A percentile compares a stretch with the other conserved stretches of the same genome.
phyloP scores from a whole-genome alignment of 257 asterid genomes.

The Linderniella brevidens region DNA sequence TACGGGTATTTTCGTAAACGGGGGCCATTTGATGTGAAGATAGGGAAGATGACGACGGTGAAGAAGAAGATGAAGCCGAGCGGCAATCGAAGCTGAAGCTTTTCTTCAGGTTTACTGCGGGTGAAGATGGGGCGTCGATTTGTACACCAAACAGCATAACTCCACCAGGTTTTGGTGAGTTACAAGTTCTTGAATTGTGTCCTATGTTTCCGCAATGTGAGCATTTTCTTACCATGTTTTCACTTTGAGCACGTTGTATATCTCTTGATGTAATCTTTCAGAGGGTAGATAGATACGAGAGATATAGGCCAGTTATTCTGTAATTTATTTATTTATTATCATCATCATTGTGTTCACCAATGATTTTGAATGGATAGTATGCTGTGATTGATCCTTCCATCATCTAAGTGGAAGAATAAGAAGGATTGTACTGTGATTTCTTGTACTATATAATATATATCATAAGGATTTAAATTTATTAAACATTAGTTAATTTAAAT shows the following conservation, averaged over 20 bases:
- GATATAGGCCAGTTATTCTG: no score
- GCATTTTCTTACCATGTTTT: conserved; percentile 47
- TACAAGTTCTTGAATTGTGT: conserved; percentile 52
- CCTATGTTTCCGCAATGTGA: conserved; percentile 53
- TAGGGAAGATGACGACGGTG: conserved; percentile 5
- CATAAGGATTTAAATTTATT: no score
- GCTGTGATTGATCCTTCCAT: no score
- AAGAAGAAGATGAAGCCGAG: conserved; percentile 2
- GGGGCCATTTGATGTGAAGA: conserved; percentile 16
- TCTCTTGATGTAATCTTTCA: not conserved
- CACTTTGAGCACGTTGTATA: not conserved
- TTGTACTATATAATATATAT: no score
- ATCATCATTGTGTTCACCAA: no score
- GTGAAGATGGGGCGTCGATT: conserved; percentile 15
- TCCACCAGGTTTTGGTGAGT: conserved; percentile 12
- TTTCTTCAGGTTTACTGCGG: conserved; percentile 23
- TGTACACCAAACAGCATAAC: conserved; percentile 45
- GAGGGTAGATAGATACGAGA: not conserved
- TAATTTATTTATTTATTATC: no score
- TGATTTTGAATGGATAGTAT: no score
- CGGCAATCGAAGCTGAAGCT: conserved; percentile 30
- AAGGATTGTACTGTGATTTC: no score
- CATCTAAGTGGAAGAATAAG: no score
- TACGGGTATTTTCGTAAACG: conserved; percentile 14
- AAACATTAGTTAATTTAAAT: no score